Base-by-base conservation (phyloP, 1,284 basidiomycete species). In the Schizophyllum commune region DNA sequence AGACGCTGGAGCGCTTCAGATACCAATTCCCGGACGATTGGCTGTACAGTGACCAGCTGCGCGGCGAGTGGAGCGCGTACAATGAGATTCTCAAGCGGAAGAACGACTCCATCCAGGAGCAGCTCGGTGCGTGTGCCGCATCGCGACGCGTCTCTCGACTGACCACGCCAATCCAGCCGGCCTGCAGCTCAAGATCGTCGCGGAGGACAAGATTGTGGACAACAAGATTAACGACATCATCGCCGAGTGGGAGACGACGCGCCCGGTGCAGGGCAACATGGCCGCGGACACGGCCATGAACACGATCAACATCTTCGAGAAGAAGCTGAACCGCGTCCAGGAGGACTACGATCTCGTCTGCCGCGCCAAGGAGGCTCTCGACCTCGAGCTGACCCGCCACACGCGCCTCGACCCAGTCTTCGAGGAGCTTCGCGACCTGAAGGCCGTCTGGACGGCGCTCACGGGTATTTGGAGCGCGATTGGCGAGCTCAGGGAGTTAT, bases 101-200 rank as follows among this genome's bases (percentile, higher is more conserved):
- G 86, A 97, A 96, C 69, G 94, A 96, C 70, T 92, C 92, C 27
- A 99, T 99, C 70, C 94, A 98, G 78, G 96, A 99, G 74, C 97
- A 99, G 74, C 83, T 96, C 55, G 89, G 92, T 92, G 72, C 63
- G 78, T 71, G 58, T 55, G 39, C 13, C 39, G 19, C 27, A 27
- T 39, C 61, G 33, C 58, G 53, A 39, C 20, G 39, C n/a, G 32
- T 55, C 56, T 60, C 11, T 9, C 17, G 39, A 47, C 39, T 27
- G 9, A 58, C 58, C 39, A 59, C 52, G 19, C 34, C 20, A 32
- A 32, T 1, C 63, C 19, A 94, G 96, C 94, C 62, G 96, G 96
- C 2, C 80, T 99, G 20, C 96, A 98, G 75, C 82, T 98, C 68
- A 99, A 99, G 83, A 97, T 99, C 72, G 92, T 96, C n/a, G 96